Conservation (phyloP, 2,329 filamentous ascomycete species). For the Sclerotinia glacialis region DNA sequence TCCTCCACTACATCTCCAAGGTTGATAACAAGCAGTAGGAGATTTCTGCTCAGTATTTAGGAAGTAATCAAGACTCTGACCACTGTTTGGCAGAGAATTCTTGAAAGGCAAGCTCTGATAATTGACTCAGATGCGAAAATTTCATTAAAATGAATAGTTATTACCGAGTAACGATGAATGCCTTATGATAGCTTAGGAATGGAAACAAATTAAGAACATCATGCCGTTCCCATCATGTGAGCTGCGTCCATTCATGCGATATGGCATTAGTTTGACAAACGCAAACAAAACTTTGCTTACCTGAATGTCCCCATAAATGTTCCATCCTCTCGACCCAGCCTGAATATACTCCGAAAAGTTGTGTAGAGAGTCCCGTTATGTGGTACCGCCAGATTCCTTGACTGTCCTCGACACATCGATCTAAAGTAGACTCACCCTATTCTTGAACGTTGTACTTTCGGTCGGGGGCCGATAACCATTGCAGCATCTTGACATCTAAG, state of each 20-base stretch:
- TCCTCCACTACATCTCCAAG: slow-evolving; percentile 75
- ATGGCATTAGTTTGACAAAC: background rate
- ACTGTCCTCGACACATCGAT: too few relatives aligned
- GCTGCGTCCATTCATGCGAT: background rate
- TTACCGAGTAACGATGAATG: slow-evolving; percentile 19
- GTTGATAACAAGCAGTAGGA: slow-evolving; percentile 54
- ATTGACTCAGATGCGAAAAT: slow-evolving; percentile 19
- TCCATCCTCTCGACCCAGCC: background rate
- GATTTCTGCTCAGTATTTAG: slow-evolving; percentile 27
- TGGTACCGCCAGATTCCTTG: background rate
- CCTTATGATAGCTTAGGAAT: slow-evolving; percentile 26
- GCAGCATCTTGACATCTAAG: too few relatives aligned
- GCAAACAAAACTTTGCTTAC: background rate
- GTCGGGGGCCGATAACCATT: too few relatives aligned
- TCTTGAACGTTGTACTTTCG: too few relatives aligned
- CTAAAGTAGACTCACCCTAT: too few relatives aligned
- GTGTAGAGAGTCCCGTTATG: background rate
- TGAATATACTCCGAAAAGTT: background rate
- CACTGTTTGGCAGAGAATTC: slow-evolving; percentile 35
- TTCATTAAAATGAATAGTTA: slow-evolving; percentile 21
- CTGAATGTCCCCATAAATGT: background rate
- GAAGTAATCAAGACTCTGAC: slow-evolving; percentile 35
- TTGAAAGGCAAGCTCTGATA: slow-evolving; percentile 38
- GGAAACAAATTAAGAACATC: slow-evolving; percentile 18
- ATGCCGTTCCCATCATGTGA: background rate